Evolutionary conservation across 2,329 filamentous ascomycete species (phyloP).

Genomic region (Stagonosporopsis cucurbitacearum): DNA sequence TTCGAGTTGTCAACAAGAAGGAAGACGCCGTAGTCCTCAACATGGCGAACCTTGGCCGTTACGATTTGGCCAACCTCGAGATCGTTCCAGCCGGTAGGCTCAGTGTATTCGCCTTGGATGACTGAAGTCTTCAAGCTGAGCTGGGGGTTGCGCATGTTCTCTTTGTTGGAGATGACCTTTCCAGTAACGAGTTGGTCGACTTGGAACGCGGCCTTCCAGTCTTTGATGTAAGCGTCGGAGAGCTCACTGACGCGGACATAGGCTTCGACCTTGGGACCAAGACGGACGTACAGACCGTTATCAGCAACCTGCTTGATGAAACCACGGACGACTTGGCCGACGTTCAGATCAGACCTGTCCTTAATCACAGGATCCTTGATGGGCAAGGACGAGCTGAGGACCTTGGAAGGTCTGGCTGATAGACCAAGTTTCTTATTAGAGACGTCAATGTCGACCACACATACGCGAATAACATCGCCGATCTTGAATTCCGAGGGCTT

Average conservation of each 20-base stretch:
- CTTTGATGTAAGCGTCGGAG: constrained; percentile 89
- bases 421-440: constrained; percentile 84
- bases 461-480: constrained; percentile 88
- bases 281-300: constrained; percentile 83
- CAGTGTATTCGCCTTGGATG: constrained; percentile 78
- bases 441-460: constrained; percentile 78
- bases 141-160: constrained; percentile 73
- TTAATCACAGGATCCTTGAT: constrained; percentile 83
- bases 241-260: constrained; percentile 87
- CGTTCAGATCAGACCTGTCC: constrained; percentile 71
- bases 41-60: constrained; percentile 89
- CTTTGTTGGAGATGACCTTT: constrained; percentile 76
- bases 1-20: constrained; percentile 85
- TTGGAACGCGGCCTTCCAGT: constrained; percentile 91
- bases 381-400: constrained; percentile 82
- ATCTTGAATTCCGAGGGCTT: constrained; percentile 78
- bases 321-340: constrained; percentile 82
- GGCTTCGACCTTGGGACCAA: constrained; percentile 81
- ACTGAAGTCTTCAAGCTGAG: constrained; percentile 87
- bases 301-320: constrained; percentile 91
- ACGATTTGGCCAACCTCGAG: constrained; percentile 80
- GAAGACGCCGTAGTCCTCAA: constrained; percentile 94
- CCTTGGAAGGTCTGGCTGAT: constrained; percentile 84
- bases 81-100: constrained; percentile 76
- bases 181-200: constrained; percentile 90